A percentile compares a stretch with the other conserved stretches of the same genome.
Evolutionary conservation across 495 filamentous ascomycete species (phyloP).

Genomic region (Margaritispora aquatica): DNA sequence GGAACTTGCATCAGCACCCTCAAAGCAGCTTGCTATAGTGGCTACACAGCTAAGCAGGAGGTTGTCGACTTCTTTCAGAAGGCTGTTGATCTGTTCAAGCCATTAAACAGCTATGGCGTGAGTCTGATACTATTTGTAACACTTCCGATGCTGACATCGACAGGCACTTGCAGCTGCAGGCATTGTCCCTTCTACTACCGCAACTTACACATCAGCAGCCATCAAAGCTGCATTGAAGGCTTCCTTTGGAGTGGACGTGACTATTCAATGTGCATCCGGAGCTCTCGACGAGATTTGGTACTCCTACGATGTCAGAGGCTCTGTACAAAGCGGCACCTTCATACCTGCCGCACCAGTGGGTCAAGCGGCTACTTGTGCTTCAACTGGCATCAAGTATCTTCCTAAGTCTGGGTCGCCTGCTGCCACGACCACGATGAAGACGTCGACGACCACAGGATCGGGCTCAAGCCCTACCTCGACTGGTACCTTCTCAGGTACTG

Average conservation of each 20-base stretch:
- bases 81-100: constrained; percentile 49
- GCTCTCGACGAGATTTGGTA: constrained; percentile 67
- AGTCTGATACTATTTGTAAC: neutral
- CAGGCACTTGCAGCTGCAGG: constrained; percentile 50
- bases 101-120: constrained; percentile 53
- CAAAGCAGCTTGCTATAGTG: constrained; percentile 56
- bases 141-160: neutral
- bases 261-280: constrained; percentile 49
- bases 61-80: constrained; percentile 44
- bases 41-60: constrained; percentile 46
- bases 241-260: constrained; percentile 49
- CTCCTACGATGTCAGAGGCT: constrained; percentile 61
- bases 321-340: constrained; percentile 57
- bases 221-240: constrained; percentile 51
- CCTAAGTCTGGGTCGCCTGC: constrained; percentile 41
- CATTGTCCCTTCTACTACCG: constrained; percentile 48
- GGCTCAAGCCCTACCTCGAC: neutral
- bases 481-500: constrained; percentile 40
- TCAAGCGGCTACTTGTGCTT: constrained; percentile 55
- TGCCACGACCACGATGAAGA: constrained; percentile 9
- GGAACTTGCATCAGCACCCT: constrained; percentile 56
- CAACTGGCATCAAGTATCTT: constrained; percentile 50
- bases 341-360: constrained; percentile 55
- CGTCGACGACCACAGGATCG: constrained; percentile 3
- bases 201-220: constrained; percentile 51